Conservation (phyloP, 176 grass and related monocot species). For the Raddia guianensis region DNA sequence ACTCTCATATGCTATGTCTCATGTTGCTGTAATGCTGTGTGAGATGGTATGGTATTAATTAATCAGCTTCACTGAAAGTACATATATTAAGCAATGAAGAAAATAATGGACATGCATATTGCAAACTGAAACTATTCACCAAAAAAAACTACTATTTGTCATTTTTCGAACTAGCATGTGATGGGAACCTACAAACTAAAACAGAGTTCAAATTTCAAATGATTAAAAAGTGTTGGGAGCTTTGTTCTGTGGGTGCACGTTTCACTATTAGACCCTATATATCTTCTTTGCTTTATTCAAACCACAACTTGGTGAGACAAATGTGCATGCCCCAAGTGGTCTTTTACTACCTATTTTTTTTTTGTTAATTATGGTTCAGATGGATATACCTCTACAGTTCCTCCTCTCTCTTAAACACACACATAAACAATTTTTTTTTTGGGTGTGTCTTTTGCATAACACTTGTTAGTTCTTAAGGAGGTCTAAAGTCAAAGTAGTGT, state of each 20-base stretch:
- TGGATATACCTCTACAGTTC: slow-evolving; percentile 13
- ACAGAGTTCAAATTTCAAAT: slow-evolving; percentile 34
- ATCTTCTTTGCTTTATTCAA: slow-evolving; percentile 44
- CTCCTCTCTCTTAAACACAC: neutral
- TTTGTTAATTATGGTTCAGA: slow-evolving; percentile 39
- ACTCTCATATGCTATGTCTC: no score
- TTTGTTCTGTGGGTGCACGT: slow-evolving; percentile 30
- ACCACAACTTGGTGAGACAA: slow-evolving; percentile 42
- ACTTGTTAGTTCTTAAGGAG: slow-evolving; percentile 45
- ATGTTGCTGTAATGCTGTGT: no score
- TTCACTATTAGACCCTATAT: slow-evolving; percentile 19
- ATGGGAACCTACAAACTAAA: slow-evolving; percentile 2
- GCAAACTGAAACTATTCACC: neutral
- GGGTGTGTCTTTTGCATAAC: slow-evolving; percentile 29
- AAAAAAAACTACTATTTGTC: neutral
- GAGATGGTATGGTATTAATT: no score
- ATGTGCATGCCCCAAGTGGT: slow-evolving; percentile 55
- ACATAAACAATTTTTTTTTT: neutral
- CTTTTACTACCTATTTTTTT: slow-evolving; percentile 61
- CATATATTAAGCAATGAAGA: neutral
- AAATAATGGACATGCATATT: neutral
- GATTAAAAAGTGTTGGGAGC: slow-evolving; percentile 36
- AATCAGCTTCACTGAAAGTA: no score
- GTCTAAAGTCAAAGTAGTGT: slow-evolving; percentile 74
- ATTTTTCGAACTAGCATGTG: neutral